Evolutionary conservation across 2,329 filamentous ascomycete species (phyloP).

Genomic region (Verruconis gallopava): DNA sequence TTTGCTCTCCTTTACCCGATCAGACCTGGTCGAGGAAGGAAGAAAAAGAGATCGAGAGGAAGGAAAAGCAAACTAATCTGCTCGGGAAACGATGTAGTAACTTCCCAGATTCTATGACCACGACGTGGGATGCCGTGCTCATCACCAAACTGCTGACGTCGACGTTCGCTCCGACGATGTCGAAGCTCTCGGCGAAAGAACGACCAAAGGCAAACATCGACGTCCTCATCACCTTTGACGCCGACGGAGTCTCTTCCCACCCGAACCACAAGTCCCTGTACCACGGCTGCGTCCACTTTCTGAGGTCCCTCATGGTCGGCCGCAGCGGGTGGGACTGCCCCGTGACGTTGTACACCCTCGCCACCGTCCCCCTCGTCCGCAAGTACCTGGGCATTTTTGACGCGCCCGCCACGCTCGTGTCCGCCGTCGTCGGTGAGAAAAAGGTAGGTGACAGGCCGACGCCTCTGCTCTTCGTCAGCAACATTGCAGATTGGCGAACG

Average conservation of each 20-base stretch:
- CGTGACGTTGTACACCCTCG: conserved; percentile 76
- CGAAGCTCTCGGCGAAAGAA: conserved; percentile 19
- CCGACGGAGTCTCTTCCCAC: conserved; percentile 68
- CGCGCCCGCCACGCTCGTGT: conserved; percentile 52
- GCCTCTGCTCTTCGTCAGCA: conserved; percentile 58
- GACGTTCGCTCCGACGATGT: conserved; percentile 53
- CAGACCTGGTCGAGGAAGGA: too few relatives aligned
- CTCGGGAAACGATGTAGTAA: too few relatives aligned
- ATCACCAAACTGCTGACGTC: conserved; percentile 58
- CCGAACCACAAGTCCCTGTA: conserved; percentile 89
- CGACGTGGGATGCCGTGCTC: conserved; percentile 57
- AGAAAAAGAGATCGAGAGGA: too few relatives aligned
- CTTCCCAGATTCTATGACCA: conserved; percentile 84
- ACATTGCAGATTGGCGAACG: conserved; percentile 46
- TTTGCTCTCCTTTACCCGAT: too few relatives aligned
- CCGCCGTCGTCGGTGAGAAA: conserved; percentile 35
- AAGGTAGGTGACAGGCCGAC: conserved; percentile 42
- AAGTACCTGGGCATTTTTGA: conserved; percentile 78
- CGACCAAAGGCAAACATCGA: conserved; percentile 52
- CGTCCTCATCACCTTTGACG: conserved; percentile 80
- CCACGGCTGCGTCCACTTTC: conserved; percentile 63
- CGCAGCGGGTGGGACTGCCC: conserved; percentile 55
- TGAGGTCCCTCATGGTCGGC: conserved; percentile 51
- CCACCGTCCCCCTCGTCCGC: conserved; percentile 54
- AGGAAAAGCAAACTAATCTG: too few relatives aligned